phyloP scores from a whole-genome alignment of 2,329 filamentous ascomycete species.

The Conoideocrella luteorostrata region DNA sequence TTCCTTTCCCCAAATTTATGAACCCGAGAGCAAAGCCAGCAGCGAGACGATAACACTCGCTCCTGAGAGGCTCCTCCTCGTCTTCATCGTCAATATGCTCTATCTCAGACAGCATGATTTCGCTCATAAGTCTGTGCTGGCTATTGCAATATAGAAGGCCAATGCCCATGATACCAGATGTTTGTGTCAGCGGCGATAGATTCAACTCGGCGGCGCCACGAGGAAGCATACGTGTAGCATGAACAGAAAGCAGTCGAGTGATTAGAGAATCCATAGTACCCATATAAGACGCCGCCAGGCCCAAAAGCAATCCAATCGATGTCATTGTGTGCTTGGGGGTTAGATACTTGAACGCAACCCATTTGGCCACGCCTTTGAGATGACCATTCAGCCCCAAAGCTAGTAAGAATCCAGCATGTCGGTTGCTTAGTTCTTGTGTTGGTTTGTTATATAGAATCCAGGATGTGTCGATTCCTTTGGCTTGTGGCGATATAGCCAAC shows the following conservation, averaged over 20 bases:
- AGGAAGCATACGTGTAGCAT: slow-evolving; percentile 91
- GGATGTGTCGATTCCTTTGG: slow-evolving; percentile 92
- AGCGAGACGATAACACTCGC: slow-evolving; percentile 93
- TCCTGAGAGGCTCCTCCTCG: slow-evolving; percentile 78
- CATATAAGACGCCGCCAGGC: slow-evolving; percentile 86
- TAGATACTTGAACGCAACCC: slow-evolving; percentile 98
- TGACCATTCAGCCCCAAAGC: slow-evolving; percentile 92
- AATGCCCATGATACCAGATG: slow-evolving; percentile 94
- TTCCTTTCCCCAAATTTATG: slow-evolving; percentile 90
- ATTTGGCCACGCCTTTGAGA: slow-evolving; percentile 89
- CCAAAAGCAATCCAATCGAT: slow-evolving; percentile 88
- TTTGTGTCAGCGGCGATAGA: slow-evolving; percentile 86
- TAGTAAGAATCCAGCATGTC: slow-evolving; percentile 91
- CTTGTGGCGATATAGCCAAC: slow-evolving; percentile 80
- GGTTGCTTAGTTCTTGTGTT: slow-evolving; percentile 75
- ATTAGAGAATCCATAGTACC: slow-evolving; percentile 97
- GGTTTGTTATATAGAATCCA: slow-evolving; percentile 99
- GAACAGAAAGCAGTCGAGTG: slow-evolving; percentile 86
- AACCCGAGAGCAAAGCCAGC: slow-evolving; percentile 89
- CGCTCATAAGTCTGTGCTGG: slow-evolving; percentile 96
- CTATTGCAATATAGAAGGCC: slow-evolving; percentile 90
- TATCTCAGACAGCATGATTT: slow-evolving; percentile 97
- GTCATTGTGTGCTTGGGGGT: slow-evolving; percentile 99
- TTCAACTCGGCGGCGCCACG: slow-evolving; percentile 91
- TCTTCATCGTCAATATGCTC: slow-evolving; percentile 75